These are phyloP conservation scores for Helichrysum umbraculigerum DNA, from an alignment of 129 eudicot species.

Conservation along the genomic window DNA sequence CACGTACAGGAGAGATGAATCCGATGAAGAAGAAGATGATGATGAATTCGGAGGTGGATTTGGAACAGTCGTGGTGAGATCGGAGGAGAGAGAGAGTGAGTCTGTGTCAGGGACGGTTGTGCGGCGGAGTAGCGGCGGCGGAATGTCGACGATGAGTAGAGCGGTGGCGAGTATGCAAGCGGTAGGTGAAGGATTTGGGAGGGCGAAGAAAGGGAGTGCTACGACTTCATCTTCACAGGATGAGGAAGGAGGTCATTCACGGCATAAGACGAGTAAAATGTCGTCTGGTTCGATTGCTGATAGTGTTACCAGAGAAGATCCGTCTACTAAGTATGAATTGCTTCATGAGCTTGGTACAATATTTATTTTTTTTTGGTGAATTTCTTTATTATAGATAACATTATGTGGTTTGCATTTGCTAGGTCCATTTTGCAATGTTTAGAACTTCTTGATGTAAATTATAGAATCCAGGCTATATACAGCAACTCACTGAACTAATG, in stretches of 20 bases:
- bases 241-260: constrained; percentile 46
- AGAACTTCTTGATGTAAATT: neutral
- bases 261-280: constrained; percentile 62
- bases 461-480: neutral
- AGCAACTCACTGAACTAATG: neutral
- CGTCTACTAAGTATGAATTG: constrained; percentile 85
- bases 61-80: constrained; percentile 82
- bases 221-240: constrained; percentile 27
- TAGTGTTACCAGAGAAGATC: constrained; percentile 86
- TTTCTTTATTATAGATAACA: neutral
- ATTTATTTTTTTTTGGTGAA: constrained; percentile 20
- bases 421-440: neutral
- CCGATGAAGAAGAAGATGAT: constrained; percentile 50
- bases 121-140: constrained; percentile 46
- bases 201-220: constrained; percentile 51
- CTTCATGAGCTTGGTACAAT: constrained; percentile 86
- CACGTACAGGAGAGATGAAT: constrained; percentile 28
- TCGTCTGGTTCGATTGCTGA: constrained; percentile 86
- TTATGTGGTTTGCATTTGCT: neutral
- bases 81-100: constrained; percentile 46
- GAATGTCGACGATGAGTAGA: constrained; percentile 72
- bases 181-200: constrained; percentile 70
- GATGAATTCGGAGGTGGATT: constrained; percentile 56
- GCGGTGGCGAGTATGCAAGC: constrained; percentile 97
- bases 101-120: constrained; percentile 58